These are phyloP conservation scores for Kwoniella pini DNA, from an alignment of 768 basidiomycete genomes.

Conservation along the genomic window DNA sequence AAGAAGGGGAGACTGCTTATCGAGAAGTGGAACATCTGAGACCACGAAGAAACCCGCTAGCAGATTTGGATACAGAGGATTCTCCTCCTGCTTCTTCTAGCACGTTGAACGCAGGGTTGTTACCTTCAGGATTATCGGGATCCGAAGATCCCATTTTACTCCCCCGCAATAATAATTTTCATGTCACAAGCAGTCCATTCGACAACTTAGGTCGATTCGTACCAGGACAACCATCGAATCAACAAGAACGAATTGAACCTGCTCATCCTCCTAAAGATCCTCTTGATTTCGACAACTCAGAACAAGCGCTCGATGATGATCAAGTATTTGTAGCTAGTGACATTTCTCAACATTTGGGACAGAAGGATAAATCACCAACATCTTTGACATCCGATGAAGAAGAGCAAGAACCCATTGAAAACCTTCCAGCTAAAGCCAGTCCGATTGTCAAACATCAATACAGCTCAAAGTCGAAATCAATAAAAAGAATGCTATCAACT, in stretches of 20 bases:
- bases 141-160: neutral
- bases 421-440: neutral
- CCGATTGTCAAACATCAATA: neutral
- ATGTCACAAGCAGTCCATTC: neutral
- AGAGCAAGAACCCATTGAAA: slow-evolving; percentile 1
- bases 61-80: neutral
- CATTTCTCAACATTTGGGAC: too few relatives aligned
- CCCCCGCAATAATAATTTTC: too few relatives aligned
- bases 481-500: too few relatives aligned
- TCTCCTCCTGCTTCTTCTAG: too few relatives aligned
- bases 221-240: neutral
- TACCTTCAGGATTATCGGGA: too few relatives aligned
- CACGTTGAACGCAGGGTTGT: too few relatives aligned
- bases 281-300: too few relatives aligned
- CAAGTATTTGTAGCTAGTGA: too few relatives aligned
- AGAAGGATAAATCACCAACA: too few relatives aligned
- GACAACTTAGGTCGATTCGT: neutral
- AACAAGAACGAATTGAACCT: neutral
- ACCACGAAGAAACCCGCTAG: neutral
- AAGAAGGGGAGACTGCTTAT: neutral
- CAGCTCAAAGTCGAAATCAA: neutral
- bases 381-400: too few relatives aligned
- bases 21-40: slow-evolving; percentile 1
- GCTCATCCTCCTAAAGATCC: neutral
- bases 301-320: too few relatives aligned